A percentile compares a stretch with the other conserved stretches of the same genome.
Conservation (phyloP, 2,329 filamentous ascomycete genomes). For the Pseudogymnoascus sp. region DNA sequence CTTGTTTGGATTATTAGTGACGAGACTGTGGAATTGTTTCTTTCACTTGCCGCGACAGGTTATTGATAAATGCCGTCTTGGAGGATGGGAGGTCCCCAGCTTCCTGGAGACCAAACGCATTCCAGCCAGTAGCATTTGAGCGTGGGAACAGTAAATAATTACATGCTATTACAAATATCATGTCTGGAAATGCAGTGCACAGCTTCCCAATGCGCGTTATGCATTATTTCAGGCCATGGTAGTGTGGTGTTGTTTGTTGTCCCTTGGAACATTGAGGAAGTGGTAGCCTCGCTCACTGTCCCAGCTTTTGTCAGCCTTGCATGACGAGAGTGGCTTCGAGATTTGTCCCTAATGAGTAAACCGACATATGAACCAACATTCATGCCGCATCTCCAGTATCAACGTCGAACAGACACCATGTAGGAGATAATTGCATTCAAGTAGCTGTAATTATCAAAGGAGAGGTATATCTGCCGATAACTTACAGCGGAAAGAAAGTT, state of each 20-base stretch:
- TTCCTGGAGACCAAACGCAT: not conserved
- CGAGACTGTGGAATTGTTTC: not conserved
- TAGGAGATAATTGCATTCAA: not conserved
- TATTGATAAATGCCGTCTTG: not conserved
- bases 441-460: not conserved
- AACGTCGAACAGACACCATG: not conserved
- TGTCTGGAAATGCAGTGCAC: not conserved
- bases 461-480: not conserved
- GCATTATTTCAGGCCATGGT: not conserved
- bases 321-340: not conserved
- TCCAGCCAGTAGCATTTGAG: not conserved
- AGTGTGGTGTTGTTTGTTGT: not conserved
- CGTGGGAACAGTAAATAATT: not conserved
- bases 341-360: not conserved
- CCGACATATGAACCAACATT: not conserved
- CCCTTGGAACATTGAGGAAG: not conserved
- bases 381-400: not conserved
- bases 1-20: not conserved
- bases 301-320: not conserved
- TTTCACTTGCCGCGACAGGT: not conserved
- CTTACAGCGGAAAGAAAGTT: not conserved
- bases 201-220: not conserved
- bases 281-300: not conserved
- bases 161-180: not conserved
- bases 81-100: not conserved